Evolutionary conservation across 169 alveolate species (phyloP).

Genomic region (Theileria parva): DNA sequence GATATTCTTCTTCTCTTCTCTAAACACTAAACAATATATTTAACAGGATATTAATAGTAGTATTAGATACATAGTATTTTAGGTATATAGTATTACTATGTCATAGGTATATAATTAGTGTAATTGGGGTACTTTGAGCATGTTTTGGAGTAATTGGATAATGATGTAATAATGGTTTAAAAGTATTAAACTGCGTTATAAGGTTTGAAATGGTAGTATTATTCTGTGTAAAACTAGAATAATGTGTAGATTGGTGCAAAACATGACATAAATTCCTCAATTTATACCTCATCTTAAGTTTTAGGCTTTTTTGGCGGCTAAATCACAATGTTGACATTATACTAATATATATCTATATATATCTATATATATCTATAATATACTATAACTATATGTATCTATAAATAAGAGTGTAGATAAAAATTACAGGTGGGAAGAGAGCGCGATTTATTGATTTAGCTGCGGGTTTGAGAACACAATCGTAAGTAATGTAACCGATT

Average conservation of each 20-base stretch:
- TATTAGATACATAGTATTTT: neutral
- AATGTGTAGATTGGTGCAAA: neutral
- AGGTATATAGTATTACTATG: too few species aligned
- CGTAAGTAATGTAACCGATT: conserved; percentile 45
- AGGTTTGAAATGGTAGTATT: neutral
- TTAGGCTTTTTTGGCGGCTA: neutral
- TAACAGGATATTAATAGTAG: neutral
- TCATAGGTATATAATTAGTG: too few species aligned
- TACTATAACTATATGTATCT: too few species aligned
- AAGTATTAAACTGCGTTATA: neutral
- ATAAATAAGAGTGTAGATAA: neutral
- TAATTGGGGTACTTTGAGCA: neutral
- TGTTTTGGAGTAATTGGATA: neutral
- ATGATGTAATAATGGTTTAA: neutral
- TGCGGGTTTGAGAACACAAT: conserved; percentile 43
- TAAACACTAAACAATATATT: neutral
- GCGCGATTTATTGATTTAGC: conserved; percentile 19
- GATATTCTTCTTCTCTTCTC: neutral
- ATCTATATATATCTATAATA: too few species aligned
- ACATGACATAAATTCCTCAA: neutral
- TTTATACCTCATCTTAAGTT: neutral
- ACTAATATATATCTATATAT: too few species aligned
- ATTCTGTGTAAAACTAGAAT: neutral
- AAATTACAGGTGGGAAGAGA: conserved; percentile 42
- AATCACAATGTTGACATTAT: too few species aligned